Base-by-base conservation (phyloP, 2,329 filamentous ascomycete genomes). In the Tolypocladium tropicale region DNA sequence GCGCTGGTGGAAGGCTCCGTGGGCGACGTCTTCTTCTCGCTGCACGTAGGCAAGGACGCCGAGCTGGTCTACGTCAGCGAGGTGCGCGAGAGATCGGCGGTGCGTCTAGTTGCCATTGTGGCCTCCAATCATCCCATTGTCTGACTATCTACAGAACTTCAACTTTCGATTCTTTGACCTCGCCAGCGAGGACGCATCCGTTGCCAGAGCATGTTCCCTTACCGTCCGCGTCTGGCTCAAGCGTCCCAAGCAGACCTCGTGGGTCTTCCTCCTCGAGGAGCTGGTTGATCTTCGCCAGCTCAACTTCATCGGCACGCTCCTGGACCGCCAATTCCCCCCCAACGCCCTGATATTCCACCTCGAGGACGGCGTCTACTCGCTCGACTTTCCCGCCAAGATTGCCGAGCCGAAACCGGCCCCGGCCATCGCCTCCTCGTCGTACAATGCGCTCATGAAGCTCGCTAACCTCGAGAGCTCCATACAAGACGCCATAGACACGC, bases 51-150 rank as follows among this genome's bases (percentile, higher is more conserved):
- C 1, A 81, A 74, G 4, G 72, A 83, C 53, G 72, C 78, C 51
- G 85, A 90, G 18, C 91, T 93, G 0, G 74, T 96, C n/a, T 96
- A 96, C 69, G 82, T 96, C 64, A 96, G 91, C 66, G 93, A 97
- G 72, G 78, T 88, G 25, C 81, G 85, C 32, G 81, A 88, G 62
- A 84, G 84, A 65, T 85, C 89, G n/a, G 91, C 90, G 72, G 79
- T 82, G 71, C 58, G 69, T 53, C 21, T 41, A 32, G 39, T 39
- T 36, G 25, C 25, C 56, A 14, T 48, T 52, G 46, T 55, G 48
- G 37, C 34, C 33, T 25, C 12, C 16, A 25, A 21, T 30, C 23
- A n/a, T 21, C 4, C 37, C 7, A 4, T 10, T 58, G 28, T 61
- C 39, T 52, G 41, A 49, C 6, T 18, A 33, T 18, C 16, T 18